Evolutionary conservation across 768 basidiomycete genomes (phyloP), one percentile per base, ranked within the genome.

Genomic region (Amanita thiersii): DNA sequence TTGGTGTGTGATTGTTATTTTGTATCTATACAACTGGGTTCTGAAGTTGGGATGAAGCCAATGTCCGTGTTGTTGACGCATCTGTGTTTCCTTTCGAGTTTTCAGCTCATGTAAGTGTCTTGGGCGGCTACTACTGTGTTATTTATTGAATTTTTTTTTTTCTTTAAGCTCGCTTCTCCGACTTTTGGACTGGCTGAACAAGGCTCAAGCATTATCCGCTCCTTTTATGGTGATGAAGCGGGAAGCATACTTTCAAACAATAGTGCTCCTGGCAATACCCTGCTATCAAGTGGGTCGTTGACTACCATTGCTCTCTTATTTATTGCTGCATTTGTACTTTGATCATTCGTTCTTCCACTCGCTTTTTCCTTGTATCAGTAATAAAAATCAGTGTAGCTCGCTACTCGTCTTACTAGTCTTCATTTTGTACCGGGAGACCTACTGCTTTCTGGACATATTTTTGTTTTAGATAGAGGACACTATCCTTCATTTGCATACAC

Each of bases 31-130:
- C n/a, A n/a, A n/a, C 11, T 25, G 29, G 10, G 25, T 44, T 26
- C 33, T 42, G 26, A 28, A 29, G 26, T 31, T 8, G 25, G 33
- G n/a, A 23, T 43, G 17, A 29, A 54, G 59, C 62, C 17, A 81
- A 81, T 57, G 60, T 79, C 25, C 66, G 79, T 43, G 77, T 81
- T 24, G 67, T 65, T 9, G 77, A 79, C 50, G 62, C 76, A 9
- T 75, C 72, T 1, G 68, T 81, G 19, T 75, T 73, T 57, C 77
- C 80, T 1, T 59, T 78, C 20, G 54, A 56, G 10, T 57, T 60
- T 39, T 52, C 56, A 34, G 57, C 60, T 14, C 61, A 63, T 55
- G 43, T 54, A 30, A 25, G 57, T 48, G 5, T 14, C 17, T 36
- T 11, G 5, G 29, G 25, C 4, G 31, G 23, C 15, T 15, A 18